Percentiles rank a stretch among this genome's conserved stretches.
These are phyloP conservation scores for Fraxinus dipetala DNA, from an alignment of 305 asterid species.

Conservation along the genomic window DNA sequence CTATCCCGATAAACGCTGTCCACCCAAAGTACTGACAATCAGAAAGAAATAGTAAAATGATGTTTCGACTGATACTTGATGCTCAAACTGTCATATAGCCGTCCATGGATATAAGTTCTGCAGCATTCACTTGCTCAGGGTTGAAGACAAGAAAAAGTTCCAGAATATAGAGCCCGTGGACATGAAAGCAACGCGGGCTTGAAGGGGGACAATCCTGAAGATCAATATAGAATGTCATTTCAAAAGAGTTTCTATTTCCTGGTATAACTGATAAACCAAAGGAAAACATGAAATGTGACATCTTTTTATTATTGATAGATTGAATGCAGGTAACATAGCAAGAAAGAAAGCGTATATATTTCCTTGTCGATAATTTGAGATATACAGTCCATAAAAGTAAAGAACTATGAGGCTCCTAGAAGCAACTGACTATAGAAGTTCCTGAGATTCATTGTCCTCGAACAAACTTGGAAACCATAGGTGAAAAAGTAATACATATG, in stretches of 20 bases:
- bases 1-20: neutral
- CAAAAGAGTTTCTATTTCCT: neutral
- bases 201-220: slow-evolving; percentile 83
- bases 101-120: neutral
- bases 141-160: slow-evolving; percentile 76
- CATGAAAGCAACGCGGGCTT: slow-evolving; percentile 94
- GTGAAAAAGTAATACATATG: neutral
- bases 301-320: neutral
- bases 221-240: slow-evolving; percentile 12
- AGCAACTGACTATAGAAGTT: neutral
- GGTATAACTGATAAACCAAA: slow-evolving; percentile 1
- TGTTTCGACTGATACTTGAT: slow-evolving; percentile 18
- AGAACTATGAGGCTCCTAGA: neutral
- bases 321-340: neutral
- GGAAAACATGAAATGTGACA: neutral
- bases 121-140: slow-evolving; percentile 63
- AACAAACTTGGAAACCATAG: neutral
- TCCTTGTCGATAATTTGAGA: neutral
- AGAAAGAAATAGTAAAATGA: neutral
- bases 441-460: neutral
- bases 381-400: neutral
- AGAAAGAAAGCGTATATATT: neutral
- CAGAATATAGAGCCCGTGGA: slow-evolving; percentile 87
- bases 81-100: neutral
- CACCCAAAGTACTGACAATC: neutral